Evolutionary conservation across 192 early-diverging fungal genomes (phyloP).

Genomic region (Backusella mclennaniae): DNA sequence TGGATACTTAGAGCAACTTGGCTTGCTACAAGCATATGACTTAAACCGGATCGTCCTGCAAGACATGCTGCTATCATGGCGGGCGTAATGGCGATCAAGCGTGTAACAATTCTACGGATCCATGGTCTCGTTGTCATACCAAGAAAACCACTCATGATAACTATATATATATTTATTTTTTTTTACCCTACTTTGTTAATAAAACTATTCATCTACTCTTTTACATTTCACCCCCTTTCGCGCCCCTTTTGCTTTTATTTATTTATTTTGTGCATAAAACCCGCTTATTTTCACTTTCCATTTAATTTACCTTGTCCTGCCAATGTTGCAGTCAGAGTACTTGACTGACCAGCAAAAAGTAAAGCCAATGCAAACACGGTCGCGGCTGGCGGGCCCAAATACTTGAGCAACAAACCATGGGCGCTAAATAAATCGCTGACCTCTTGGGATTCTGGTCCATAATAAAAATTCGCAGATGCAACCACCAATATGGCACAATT

Average conservation of each 20-base stretch:
- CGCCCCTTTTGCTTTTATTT: background rate
- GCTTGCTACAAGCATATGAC: slow-evolving; percentile 59
- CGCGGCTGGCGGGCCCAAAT: slow-evolving; percentile 63
- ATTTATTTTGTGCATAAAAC: background rate
- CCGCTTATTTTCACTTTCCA: background rate
- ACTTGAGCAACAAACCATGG: slow-evolving; percentile 51
- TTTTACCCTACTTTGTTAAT: background rate
- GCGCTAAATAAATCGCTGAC: slow-evolving; percentile 70
- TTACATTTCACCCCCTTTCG: background rate
- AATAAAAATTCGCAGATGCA: slow-evolving; percentile 69
- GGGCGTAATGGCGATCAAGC: slow-evolving; percentile 70
- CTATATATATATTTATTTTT: slow-evolving; percentile 16
- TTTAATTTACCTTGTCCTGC: slow-evolving; percentile 59
- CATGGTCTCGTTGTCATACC: slow-evolving; percentile 60
- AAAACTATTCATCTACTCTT: background rate
- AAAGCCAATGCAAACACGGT: slow-evolving; percentile 75
- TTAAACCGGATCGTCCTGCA: slow-evolving; percentile 61
- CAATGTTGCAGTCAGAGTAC: slow-evolving; percentile 79
- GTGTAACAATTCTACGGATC: slow-evolving; percentile 68
- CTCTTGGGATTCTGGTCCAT: slow-evolving; percentile 29
- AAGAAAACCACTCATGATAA: slow-evolving; percentile 81
- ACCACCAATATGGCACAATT: slow-evolving; percentile 82
- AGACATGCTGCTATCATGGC: slow-evolving; percentile 67
- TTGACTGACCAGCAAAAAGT: slow-evolving; percentile 73
- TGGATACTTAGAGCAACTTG: slow-evolving; percentile 80